Evolutionary conservation across 257 asterid species (phyloP).

Genomic region (Ehretia macrophylla): DNA sequence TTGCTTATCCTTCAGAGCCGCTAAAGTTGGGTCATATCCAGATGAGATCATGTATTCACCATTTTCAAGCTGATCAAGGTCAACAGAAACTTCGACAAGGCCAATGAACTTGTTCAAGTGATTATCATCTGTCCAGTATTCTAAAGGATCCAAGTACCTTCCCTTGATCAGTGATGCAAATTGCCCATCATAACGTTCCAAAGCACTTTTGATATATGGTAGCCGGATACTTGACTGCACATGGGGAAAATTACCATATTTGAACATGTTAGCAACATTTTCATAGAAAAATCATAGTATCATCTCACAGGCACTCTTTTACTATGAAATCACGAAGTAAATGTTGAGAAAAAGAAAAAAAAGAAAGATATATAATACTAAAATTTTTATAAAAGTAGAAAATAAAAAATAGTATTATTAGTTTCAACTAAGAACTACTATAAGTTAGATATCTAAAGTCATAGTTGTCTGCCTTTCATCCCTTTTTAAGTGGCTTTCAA

Average conservation of each 20-base stretch:
- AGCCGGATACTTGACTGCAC: constrained; percentile 90
- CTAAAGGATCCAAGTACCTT: constrained; percentile 64
- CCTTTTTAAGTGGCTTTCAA: no score
- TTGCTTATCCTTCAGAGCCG: constrained; percentile 64
- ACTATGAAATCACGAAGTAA: neutral
- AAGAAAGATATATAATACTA: neutral
- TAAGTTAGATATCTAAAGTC: no score
- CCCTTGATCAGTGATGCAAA: constrained; percentile 66
- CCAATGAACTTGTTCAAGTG: constrained; percentile 88
- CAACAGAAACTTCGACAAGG: constrained; percentile 93
- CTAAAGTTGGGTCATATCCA: constrained; percentile 66
- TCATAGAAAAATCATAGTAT: neutral
- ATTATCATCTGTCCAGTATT: constrained; percentile 66
- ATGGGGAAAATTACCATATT: constrained; percentile 8
- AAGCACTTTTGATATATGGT: constrained; percentile 68
- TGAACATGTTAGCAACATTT: constrained; percentile 9
- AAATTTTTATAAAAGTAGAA: neutral
- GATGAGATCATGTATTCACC: constrained; percentile 97
- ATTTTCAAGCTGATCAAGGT: constrained; percentile 95
- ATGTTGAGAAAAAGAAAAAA: neutral
- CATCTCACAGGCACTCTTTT: neutral
- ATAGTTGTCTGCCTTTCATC: no score
- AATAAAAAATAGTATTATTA: no score
- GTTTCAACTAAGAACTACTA: no score
- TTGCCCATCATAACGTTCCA: constrained; percentile 72